phyloP scores from a whole-genome alignment of 108 stramenopile genomes.

The Skeletonema tropicum region DNA sequence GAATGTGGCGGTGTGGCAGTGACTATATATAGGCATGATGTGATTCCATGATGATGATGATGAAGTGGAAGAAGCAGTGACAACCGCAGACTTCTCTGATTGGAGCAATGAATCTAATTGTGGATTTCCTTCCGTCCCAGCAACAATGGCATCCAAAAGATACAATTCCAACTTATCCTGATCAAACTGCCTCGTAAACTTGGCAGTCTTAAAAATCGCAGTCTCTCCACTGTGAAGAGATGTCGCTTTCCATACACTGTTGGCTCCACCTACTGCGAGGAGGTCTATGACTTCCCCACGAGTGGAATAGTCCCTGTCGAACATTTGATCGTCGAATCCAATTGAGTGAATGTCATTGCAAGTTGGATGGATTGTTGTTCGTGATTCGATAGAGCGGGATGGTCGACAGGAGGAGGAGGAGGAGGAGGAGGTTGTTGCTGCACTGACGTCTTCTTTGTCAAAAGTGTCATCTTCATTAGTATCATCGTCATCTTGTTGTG shows the following conservation, averaged over 20 bases:
- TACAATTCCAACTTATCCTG: background rate
- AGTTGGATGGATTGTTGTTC: background rate
- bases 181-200: background rate
- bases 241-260: slow-evolving; percentile 8
- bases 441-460: too few species aligned
- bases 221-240: background rate
- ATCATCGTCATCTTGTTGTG: too few species aligned
- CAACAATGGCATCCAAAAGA: slow-evolving; percentile 11
- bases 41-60: slow-evolving; percentile 1
- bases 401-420: too few species aligned
- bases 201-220: background rate
- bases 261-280: slow-evolving; percentile 1
- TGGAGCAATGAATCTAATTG: background rate
- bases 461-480: too few species aligned
- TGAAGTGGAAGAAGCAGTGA: background rate
- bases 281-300: background rate
- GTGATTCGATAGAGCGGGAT: too few species aligned
- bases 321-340: slow-evolving; percentile 1
- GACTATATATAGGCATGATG: slow-evolving; percentile 13
- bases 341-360: slow-evolving; percentile 14
- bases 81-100: background rate
- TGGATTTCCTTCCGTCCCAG: slow-evolving; percentile 7
- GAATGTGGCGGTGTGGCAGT: slow-evolving; percentile 15
- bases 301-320: background rate
- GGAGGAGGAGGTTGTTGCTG: too few species aligned